A percentile compares a stretch with the other conserved stretches of the same genome.
phyloP scores from a whole-genome alignment of 768 basidiomycete genomes.

The Termitomyces sp. region DNA sequence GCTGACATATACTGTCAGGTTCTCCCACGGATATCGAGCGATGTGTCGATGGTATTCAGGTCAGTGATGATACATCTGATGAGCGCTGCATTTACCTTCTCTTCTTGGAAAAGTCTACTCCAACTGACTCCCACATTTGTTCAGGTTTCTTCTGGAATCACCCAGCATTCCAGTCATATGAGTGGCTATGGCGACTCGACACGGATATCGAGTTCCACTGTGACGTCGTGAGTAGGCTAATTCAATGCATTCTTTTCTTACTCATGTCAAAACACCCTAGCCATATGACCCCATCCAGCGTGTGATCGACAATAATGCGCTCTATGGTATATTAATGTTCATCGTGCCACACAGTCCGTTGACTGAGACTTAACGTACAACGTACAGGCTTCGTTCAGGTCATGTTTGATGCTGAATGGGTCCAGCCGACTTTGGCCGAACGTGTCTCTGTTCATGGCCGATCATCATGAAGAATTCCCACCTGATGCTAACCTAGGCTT shows the following conservation, averaged over 20 bases:
- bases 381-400: constrained; percentile 22
- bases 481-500: constrained; percentile 20
- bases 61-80: constrained; percentile 2
- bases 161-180: constrained; percentile 19
- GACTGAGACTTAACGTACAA: not conserved
- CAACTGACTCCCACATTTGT: not conserved
- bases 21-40: constrained; percentile 21
- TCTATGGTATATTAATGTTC: constrained; percentile 16
- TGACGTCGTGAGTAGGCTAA: constrained; percentile 19
- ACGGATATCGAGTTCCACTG: constrained; percentile 27
- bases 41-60: constrained; percentile 27
- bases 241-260: not conserved
- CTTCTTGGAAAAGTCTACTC: not conserved
- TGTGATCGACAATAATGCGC: constrained; percentile 16
- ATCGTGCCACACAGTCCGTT: not conserved
- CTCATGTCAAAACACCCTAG: constrained; percentile 6
- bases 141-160: constrained; percentile 25
- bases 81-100: not conserved
- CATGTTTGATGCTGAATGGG: constrained; percentile 19
- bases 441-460: constrained; percentile 19
- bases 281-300: constrained; percentile 23
- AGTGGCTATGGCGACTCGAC: constrained; percentile 25
- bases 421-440: constrained; percentile 23
- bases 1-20: constrained; percentile 8
- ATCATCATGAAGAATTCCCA: constrained; percentile 8